Percentiles rank a stretch among this genome's conserved stretches.
Conservation (phyloP, 2,329 filamentous ascomycete genomes). For the Beauveria brongniartii region DNA sequence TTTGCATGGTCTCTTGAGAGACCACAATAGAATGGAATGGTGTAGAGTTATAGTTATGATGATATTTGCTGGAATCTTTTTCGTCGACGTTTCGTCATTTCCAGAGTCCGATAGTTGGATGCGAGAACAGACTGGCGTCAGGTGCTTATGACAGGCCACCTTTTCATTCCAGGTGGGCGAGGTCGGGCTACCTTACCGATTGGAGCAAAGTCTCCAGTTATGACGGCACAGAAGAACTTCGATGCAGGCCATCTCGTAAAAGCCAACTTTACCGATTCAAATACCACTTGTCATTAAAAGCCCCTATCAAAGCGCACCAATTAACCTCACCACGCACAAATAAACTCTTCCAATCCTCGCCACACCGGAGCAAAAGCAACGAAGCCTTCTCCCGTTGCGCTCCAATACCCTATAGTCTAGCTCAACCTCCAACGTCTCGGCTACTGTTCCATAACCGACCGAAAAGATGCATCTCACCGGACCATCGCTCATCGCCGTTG, state of each 20-base stretch:
- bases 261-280: background rate
- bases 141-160: background rate
- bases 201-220: background rate
- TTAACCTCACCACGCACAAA: background rate
- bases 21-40: background rate
- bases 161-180: background rate
- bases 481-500: slow-evolving; percentile 25
- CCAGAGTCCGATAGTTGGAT: background rate
- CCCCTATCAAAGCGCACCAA: background rate
- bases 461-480: slow-evolving; percentile 15
- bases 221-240: background rate
- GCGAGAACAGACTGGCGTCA: background rate
- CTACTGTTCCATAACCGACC: background rate
- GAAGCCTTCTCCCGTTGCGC: background rate
- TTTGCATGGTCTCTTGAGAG: background rate
- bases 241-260: background rate
- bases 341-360: background rate
- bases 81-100: background rate
- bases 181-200: too few species aligned
- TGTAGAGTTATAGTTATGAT: background rate
- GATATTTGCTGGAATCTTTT: background rate
- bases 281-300: background rate
- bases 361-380: background rate
- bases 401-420: slow-evolving; percentile 2
- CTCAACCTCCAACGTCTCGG: background rate